These are phyloP conservation scores for Pseudozyma flocculosa DNA, from an alignment of 1,284 basidiomycete genomes.

Conservation along the genomic window DNA sequence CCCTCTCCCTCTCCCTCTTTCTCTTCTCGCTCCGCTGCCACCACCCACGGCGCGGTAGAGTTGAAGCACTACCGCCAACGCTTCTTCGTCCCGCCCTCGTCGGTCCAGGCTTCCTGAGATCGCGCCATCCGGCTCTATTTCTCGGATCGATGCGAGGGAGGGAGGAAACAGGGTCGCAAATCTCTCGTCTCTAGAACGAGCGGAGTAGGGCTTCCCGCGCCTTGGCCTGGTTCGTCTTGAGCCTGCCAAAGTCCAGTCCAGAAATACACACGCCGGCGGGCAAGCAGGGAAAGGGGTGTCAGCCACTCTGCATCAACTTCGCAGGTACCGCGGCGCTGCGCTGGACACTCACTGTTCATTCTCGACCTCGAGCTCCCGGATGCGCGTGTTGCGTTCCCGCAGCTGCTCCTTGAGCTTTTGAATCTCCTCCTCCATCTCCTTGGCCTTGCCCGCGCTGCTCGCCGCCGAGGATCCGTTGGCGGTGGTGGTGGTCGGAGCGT, in stretches of 20 bases:
- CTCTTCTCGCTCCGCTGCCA: background rate
- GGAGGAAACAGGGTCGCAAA: no score
- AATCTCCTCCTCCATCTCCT: slow-evolving; percentile 22
- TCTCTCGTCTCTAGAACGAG: slow-evolving; percentile 13
- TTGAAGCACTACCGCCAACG: slow-evolving; percentile 59
- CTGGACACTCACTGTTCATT: slow-evolving; percentile 37
- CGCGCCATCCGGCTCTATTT: no score
- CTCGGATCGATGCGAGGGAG: no score
- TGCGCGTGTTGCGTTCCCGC: slow-evolving; percentile 39
- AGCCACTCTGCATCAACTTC: no score
- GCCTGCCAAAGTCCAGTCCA: slow-evolving; percentile 3
- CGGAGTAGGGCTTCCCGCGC: slow-evolving; percentile 29
- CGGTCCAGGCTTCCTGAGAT: no score
- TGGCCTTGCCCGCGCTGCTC: background rate
- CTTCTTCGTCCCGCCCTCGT: slow-evolving; percentile 49
- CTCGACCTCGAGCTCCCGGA: slow-evolving; percentile 49
- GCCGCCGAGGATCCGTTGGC: background rate
- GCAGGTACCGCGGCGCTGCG: background rate
- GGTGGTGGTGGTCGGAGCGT: background rate
- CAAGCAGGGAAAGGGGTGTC: no score
- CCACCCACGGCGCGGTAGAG: slow-evolving; percentile 56
- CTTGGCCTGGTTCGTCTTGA: slow-evolving; percentile 29
- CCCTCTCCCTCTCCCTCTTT: no score
- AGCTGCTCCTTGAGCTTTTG: slow-evolving; percentile 34
- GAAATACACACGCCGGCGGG: no score